Conservation (phyloP, 768 basidiomycete species). For the Polyporus arcularius region DNA sequence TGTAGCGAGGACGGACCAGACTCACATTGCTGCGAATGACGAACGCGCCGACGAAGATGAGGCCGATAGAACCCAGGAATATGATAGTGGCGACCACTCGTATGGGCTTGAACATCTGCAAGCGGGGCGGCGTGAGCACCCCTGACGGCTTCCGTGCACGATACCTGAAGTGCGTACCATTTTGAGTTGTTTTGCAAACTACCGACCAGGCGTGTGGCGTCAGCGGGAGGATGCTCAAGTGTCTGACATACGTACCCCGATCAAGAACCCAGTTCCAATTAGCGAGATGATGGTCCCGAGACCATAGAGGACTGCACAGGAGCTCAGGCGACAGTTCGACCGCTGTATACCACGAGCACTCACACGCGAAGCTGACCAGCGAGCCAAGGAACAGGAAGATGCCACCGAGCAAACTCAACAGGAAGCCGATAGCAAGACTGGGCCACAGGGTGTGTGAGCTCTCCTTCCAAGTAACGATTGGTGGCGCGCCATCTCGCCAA, state of each 20-base stretch:
- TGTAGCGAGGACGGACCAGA: constrained; percentile 10
- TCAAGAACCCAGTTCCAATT: constrained; percentile 86
- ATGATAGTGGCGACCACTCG: constrained; percentile 80
- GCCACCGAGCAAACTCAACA: constrained; percentile 77
- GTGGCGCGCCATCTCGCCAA: neutral
- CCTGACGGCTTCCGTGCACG: neutral
- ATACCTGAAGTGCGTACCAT: constrained; percentile 48
- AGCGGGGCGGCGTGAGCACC: neutral
- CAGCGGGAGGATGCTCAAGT: no score
- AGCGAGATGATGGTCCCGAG: constrained; percentile 83
- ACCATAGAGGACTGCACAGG: constrained; percentile 68
- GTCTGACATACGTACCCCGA: constrained; percentile 64
- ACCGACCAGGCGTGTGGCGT: constrained; percentile 4
- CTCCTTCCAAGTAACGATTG: neutral
- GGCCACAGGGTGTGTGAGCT: no score
- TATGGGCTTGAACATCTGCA: constrained; percentile 93
- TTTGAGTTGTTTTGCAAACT: constrained; percentile 83
- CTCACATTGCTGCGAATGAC: constrained; percentile 67
- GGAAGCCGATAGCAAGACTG: constrained; percentile 75
- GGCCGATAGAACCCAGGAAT: constrained; percentile 74
- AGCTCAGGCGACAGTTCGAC: no score
- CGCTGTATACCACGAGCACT: constrained; percentile 31
- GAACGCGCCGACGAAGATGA: constrained; percentile 88
- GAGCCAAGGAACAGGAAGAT: constrained; percentile 75
- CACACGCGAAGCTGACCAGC: constrained; percentile 72